Evolutionary conservation across 352 stramenopile genomes (phyloP).

Genomic region (Pythium periplocum): DNA sequence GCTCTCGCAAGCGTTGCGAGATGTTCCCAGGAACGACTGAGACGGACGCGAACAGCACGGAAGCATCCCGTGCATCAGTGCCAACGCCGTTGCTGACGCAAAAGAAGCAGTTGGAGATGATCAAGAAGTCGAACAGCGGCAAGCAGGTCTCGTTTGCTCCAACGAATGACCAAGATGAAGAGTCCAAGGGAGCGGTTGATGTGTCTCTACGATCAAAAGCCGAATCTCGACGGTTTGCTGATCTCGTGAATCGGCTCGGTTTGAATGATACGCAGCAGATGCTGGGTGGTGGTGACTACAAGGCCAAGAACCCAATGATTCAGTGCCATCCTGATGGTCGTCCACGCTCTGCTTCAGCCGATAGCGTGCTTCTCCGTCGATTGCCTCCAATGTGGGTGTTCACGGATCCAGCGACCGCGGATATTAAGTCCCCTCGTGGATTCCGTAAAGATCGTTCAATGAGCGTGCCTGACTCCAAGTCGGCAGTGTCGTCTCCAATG

Average conservation of each 20-base stretch:
- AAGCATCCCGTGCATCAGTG: not conserved
- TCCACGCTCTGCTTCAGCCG: slow-evolving; percentile 22
- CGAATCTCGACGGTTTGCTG: slow-evolving; percentile 18
- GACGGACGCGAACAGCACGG: not conserved
- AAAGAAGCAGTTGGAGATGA: not conserved
- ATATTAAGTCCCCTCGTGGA: not conserved
- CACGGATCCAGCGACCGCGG: slow-evolving; percentile 7
- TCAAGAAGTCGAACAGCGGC: slow-evolving; percentile 2
- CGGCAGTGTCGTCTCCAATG: not conserved
- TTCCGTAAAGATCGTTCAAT: slow-evolving; percentile 18
- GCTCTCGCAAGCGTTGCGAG: slow-evolving; percentile 22
- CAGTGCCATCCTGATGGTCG: slow-evolving; percentile 6
- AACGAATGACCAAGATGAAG: too few relatives aligned
- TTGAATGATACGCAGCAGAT: slow-evolving; percentile 22
- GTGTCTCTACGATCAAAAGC: slow-evolving; percentile 1
- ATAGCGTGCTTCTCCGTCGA: slow-evolving; percentile 22
- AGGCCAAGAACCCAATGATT: not conserved
- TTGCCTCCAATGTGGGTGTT: slow-evolving; percentile 19
- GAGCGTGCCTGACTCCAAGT: slow-evolving; percentile 17
- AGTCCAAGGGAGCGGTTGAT: too few relatives aligned
- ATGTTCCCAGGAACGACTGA: slow-evolving; percentile 5
- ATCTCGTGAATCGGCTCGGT: slow-evolving; percentile 21
- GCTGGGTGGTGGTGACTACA: slow-evolving; percentile 13
- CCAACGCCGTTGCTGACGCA: slow-evolving; percentile 1
- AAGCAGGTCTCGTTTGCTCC: slow-evolving; percentile 22